A percentile compares a stretch with the other conserved stretches of the same genome.
phyloP scores from a whole-genome alignment of 257 asterid species.

The Echium plantagineum region DNA sequence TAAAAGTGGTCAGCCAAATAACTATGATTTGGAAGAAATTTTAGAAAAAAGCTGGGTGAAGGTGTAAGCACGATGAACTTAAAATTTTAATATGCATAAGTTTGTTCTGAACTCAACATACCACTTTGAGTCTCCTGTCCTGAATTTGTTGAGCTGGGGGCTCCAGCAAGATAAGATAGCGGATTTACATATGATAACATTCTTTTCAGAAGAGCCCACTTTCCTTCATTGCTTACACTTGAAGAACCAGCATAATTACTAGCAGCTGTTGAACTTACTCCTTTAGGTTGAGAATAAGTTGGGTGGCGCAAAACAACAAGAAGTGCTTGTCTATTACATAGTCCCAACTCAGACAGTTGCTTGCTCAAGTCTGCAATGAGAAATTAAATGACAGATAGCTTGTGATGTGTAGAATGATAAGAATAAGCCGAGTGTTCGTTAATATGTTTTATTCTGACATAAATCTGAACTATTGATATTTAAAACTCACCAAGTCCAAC shows the following conservation, averaged over 20 bases:
- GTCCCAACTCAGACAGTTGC: slow-evolving; percentile 59
- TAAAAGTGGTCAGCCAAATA: too few relatives aligned
- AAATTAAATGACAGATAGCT: not conserved
- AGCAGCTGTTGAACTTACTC: slow-evolving; percentile 19
- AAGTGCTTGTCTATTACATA: slow-evolving; percentile 70
- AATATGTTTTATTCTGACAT: not conserved
- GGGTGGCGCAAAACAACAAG: slow-evolving; percentile 39
- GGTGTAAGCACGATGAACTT: too few relatives aligned
- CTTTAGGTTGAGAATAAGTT: slow-evolving; percentile 20
- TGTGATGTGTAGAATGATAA: slow-evolving; percentile 1
- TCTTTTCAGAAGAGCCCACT: slow-evolving; percentile 54
- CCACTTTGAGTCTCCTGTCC: slow-evolving; percentile 41
- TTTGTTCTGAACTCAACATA: slow-evolving; percentile 15
- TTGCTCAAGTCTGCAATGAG: slow-evolving; percentile 44
- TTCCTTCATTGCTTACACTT: slow-evolving; percentile 45
- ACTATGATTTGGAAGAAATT: too few relatives aligned
- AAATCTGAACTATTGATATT: too few relatives aligned
- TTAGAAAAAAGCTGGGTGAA: too few relatives aligned
- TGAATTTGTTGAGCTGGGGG: slow-evolving; percentile 27
- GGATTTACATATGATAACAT: slow-evolving; percentile 65
- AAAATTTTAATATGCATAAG: not conserved
- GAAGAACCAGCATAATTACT: slow-evolving; percentile 29
- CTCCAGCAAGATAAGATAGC: slow-evolving; percentile 53
- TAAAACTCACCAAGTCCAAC: too few relatives aligned
- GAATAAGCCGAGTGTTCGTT: not conserved